Evolutionary conservation across 1,284 basidiomycete genomes (phyloP).

Genomic region (Sanghuangporus baumii): DNA sequence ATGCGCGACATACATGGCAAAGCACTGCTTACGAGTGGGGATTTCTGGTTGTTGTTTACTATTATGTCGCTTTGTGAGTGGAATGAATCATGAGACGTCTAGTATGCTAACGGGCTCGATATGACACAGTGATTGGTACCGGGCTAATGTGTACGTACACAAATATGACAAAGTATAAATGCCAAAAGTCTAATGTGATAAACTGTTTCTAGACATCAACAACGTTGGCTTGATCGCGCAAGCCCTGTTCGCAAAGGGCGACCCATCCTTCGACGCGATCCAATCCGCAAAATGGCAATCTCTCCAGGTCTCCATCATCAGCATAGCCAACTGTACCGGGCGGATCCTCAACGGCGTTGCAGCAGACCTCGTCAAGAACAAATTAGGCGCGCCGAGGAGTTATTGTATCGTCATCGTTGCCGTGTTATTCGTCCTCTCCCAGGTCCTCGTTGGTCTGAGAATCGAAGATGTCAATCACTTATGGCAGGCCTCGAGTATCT

Average conservation of each 20-base stretch:
- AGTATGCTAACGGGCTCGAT: neutral
- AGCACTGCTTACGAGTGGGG: slow-evolving; percentile 39
- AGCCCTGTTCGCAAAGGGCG: slow-evolving; percentile 69
- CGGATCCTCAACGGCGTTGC: slow-evolving; percentile 56
- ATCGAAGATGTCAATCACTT: slow-evolving; percentile 59
- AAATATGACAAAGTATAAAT: neutral
- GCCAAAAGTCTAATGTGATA: neutral
- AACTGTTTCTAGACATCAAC: slow-evolving; percentile 66
- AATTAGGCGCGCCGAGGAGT: slow-evolving; percentile 56
- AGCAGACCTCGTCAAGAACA: slow-evolving; percentile 67
- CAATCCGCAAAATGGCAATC: slow-evolving; percentile 76
- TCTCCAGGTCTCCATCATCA: slow-evolving; percentile 80
- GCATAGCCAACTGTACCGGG: slow-evolving; percentile 79
- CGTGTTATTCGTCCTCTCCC: slow-evolving; percentile 62
- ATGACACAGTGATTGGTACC: slow-evolving; percentile 69
- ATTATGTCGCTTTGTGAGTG: slow-evolving; percentile 67
- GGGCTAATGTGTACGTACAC: slow-evolving; percentile 75
- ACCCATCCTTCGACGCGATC: slow-evolving; percentile 56
- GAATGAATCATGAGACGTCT: neutral
- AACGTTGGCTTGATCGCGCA: slow-evolving; percentile 92
- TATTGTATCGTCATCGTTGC: slow-evolving; percentile 70
- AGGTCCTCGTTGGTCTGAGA: slow-evolving; percentile 45
- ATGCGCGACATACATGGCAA: slow-evolving; percentile 44
- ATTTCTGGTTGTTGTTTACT: slow-evolving; percentile 73
- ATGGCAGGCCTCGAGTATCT: slow-evolving; percentile 70